Evolutionary conservation across 441 rosid species (phyloP).

Genomic region (Eugenia klotzschiana): DNA sequence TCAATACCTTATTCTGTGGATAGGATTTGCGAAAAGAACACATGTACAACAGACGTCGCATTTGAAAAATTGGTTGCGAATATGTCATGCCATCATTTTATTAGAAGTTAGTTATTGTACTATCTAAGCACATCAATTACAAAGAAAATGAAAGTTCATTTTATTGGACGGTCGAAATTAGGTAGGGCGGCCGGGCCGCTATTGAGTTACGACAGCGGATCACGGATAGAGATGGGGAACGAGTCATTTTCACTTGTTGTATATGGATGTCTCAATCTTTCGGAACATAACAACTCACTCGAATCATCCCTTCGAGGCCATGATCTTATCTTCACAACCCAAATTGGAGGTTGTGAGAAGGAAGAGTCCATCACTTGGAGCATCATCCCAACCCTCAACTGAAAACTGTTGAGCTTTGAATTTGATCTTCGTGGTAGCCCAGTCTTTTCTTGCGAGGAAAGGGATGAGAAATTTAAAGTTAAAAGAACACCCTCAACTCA

Average conservation of each 20-base stretch:
- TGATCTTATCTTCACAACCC: background rate
- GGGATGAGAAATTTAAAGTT: background rate
- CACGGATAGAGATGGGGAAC: background rate
- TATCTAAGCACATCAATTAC: background rate
- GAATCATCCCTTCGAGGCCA: background rate
- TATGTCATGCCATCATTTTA: background rate
- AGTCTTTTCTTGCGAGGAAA: background rate
- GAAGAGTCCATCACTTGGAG: background rate
- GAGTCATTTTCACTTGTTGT: background rate
- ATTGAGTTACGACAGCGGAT: background rate
- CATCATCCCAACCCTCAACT: background rate
- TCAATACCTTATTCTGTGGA: background rate
- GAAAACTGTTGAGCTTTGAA: background rate
- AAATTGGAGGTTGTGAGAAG: background rate
- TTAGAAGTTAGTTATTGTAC: background rate
- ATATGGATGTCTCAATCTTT: background rate
- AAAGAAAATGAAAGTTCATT: background rate
- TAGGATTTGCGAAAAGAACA: background rate
- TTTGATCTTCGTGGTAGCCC: background rate
- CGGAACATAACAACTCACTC: background rate
- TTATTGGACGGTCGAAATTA: background rate
- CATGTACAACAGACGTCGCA: background rate
- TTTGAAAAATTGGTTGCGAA: background rate
- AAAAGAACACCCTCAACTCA: background rate
- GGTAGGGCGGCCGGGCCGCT: rapidly evolving